phyloP scores from a whole-genome alignment of 345 rosid species.

The Microcos paniculata region DNA sequence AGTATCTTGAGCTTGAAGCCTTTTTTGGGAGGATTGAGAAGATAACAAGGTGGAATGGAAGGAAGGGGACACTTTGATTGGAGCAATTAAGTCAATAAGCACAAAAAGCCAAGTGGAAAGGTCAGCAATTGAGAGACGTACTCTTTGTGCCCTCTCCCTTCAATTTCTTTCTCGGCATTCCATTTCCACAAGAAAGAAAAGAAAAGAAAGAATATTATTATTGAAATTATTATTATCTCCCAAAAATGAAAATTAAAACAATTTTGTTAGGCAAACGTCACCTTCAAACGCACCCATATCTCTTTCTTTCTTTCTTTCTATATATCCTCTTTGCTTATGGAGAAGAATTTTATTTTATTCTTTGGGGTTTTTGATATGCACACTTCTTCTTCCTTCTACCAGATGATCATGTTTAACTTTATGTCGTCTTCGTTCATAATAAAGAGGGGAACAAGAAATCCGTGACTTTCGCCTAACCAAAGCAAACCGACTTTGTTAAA shows the following conservation, averaged over 20 bases:
- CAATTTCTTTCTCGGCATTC: background rate
- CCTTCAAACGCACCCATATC: slow-evolving; percentile 19
- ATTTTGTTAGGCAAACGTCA: slow-evolving; percentile 59
- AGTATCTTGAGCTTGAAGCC: no score
- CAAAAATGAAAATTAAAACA: slow-evolving; percentile 17
- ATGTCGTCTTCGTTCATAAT: slow-evolving; percentile 24
- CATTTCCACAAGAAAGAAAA: slow-evolving; percentile 29
- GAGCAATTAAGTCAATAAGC: slow-evolving; percentile 26
- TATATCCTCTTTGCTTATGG: no score
- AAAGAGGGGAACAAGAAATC: slow-evolving; percentile 24
- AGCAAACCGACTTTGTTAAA: slow-evolving; percentile 12
- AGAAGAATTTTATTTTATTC: background rate
- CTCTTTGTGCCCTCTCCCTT: slow-evolving; percentile 20
- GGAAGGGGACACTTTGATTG: slow-evolving; percentile 18
- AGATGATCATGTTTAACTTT: background rate
- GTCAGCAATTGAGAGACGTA: slow-evolving; percentile 33
- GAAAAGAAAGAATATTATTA: no score
- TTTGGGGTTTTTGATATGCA: background rate
- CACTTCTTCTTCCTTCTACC: background rate
- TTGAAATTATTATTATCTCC: slow-evolving; percentile 14
- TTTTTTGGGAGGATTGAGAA: no score
- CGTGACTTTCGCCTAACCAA: slow-evolving; percentile 35
- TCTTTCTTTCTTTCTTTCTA: background rate
- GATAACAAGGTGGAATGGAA: slow-evolving; percentile 10
- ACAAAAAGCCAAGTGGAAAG: slow-evolving; percentile 28